Evolutionary conservation across 371 early-diverging fungal species (phyloP).

Genomic region (Mortierella sp.): DNA sequence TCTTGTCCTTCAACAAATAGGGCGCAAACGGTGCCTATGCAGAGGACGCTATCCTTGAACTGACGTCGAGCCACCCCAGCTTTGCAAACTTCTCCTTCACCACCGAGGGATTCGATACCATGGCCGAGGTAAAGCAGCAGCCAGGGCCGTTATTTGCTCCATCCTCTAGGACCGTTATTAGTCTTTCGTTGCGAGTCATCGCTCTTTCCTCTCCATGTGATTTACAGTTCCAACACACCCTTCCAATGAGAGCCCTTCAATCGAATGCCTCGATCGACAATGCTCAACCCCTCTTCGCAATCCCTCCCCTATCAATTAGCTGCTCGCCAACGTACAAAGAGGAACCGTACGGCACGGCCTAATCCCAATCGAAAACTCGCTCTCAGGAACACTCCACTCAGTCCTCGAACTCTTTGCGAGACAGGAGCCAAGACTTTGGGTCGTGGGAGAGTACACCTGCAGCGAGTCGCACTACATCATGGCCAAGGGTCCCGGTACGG

Average conservation of each 20-base stretch:
- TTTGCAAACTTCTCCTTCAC: slow-evolving; percentile 40
- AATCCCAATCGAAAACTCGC: slow-evolving; percentile 55
- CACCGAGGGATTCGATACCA: slow-evolving; percentile 50
- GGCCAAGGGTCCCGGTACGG: slow-evolving; percentile 31
- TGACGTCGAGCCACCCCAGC: slow-evolving; percentile 47
- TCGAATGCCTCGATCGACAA: not conserved
- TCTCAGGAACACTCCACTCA: slow-evolving; percentile 51
- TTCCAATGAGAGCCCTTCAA: not conserved
- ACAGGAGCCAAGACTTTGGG: slow-evolving; percentile 53
- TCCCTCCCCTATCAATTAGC: slow-evolving; percentile 13
- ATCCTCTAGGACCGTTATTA: too few species aligned
- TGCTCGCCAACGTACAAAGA: slow-evolving; percentile 38
- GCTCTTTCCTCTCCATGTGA: not conserved
- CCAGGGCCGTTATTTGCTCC: not conserved
- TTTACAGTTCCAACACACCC: not conserved
- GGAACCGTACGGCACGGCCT: slow-evolving; percentile 47
- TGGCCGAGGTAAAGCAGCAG: slow-evolving; percentile 33
- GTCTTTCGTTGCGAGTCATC: not conserved
- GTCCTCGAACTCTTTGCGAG: slow-evolving; percentile 48
- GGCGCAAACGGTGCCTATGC: slow-evolving; percentile 54
- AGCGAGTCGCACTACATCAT: slow-evolving; percentile 55
- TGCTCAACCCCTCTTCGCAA: not conserved
- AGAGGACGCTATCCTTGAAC: slow-evolving; percentile 53
- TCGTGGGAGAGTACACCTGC: slow-evolving; percentile 53
- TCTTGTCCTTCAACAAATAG: slow-evolving; percentile 5